Percentiles rank a stretch among this genome's conserved stretches.
phyloP scores from a whole-genome alignment of 129 eudicot genomes.

The Silybum marianum region DNA sequence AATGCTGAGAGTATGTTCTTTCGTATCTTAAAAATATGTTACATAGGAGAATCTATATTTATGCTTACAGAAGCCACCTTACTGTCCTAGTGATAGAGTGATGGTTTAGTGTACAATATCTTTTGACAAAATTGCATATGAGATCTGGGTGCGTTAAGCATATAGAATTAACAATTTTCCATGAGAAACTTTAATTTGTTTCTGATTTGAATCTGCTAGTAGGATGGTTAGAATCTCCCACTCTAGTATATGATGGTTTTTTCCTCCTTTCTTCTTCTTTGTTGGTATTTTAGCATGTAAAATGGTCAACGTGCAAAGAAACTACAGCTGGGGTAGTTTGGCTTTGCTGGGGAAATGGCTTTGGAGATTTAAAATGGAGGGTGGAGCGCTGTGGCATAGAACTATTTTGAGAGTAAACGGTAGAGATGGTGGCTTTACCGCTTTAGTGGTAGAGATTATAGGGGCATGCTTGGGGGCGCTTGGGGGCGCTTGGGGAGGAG shows the following conservation, averaged over 20 bases:
- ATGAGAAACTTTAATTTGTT: not conserved
- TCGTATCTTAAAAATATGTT: conserved; percentile 17
- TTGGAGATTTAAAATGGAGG: no score
- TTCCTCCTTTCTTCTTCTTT: not conserved
- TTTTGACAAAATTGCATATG: not conserved
- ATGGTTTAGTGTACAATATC: not conserved
- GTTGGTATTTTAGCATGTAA: conserved; percentile 18
- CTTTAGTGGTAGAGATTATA: no score
- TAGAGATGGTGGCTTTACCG: no score
- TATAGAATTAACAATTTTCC: not conserved
- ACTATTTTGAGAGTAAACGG: no score
- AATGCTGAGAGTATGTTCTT: conserved; percentile 50
- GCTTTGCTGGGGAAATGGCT: no score
- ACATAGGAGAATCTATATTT: conserved; percentile 4
- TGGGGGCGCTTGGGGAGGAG: no score
- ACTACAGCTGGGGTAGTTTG: no score
- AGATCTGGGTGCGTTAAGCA: conserved; percentile 7
- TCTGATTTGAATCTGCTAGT: not conserved
- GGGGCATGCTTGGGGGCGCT: no score
- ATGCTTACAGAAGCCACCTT: conserved; percentile 4
- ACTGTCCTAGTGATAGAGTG: conserved; percentile 14
- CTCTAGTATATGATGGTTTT: not conserved
- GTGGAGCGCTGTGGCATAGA: no score
- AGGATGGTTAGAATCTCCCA: not conserved
- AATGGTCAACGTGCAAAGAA: not conserved